These are phyloP conservation scores for Chaetomiaceae sp. DNA, from an alignment of 2,329 filamentous ascomycete species.

Conservation along the genomic window DNA sequence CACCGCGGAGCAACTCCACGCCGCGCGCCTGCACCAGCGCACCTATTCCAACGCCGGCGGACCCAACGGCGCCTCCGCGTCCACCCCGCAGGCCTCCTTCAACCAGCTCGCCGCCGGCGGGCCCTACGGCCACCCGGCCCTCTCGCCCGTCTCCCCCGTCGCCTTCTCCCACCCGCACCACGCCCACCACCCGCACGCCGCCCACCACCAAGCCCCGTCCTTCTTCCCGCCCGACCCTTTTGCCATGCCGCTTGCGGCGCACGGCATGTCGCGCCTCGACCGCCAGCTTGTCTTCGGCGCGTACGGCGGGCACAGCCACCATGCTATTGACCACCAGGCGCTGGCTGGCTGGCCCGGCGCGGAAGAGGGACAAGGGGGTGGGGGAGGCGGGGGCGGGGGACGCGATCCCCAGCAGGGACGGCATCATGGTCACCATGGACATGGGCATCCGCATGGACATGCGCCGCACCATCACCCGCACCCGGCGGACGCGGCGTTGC, in stretches of 20 bases:
- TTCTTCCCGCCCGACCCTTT: conserved; percentile 50
- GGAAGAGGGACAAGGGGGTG: too few relatives aligned
- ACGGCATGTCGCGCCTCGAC: conserved; percentile 62
- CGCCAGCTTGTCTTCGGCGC: conserved; percentile 70
- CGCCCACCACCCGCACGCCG: conserved; percentile 32
- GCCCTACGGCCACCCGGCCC: conserved; percentile 37
- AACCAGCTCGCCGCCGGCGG: conserved; percentile 38
- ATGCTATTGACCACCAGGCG: conserved; percentile 34
- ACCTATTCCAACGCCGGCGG: conserved; percentile 33
- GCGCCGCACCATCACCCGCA: conserved; percentile 18
- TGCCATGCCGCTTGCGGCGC: conserved; percentile 44
- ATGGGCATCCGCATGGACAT: conserved; percentile 18
- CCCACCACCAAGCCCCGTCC: conserved; percentile 26
- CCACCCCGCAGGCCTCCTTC: conserved; percentile 34
- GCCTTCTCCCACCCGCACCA: conserved; percentile 29
- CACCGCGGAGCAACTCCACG: conserved; percentile 32
- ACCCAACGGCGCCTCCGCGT: conserved; percentile 14
- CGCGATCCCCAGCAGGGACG: conserved; percentile 17
- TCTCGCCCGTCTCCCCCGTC: conserved; percentile 50
- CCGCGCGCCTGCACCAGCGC: conserved; percentile 36
- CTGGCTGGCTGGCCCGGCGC: conserved; percentile 34
- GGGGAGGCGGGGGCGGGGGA: conserved; percentile 26
- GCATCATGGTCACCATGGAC: conserved; percentile 8
- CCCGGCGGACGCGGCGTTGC: conserved; percentile 26
- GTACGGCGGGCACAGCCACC: conserved; percentile 44